A percentile compares a stretch with the other conserved stretches of the same genome.
Evolutionary conservation across 768 basidiomycete genomes (phyloP).

Genomic region (Termitomyces sp.): DNA sequence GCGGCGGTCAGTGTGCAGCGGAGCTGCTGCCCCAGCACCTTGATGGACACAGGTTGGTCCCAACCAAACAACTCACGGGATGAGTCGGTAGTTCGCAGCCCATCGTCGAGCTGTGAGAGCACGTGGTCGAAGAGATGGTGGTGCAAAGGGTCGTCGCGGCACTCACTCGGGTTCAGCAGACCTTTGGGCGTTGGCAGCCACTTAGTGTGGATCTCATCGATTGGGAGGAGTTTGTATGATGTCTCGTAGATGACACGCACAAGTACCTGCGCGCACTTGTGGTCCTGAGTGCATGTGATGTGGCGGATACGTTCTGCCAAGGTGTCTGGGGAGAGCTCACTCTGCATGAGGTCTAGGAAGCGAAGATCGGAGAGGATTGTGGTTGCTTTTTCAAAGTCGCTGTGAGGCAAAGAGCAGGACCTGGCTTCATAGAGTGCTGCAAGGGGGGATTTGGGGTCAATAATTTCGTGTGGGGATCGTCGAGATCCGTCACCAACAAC

Average conservation of each 20-base stretch:
- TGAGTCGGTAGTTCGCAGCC: constrained; percentile 19
- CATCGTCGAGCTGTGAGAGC: constrained; percentile 24
- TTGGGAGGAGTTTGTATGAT: constrained; percentile 5
- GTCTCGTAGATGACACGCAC: constrained; percentile 18
- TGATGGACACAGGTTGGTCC: constrained; percentile 28
- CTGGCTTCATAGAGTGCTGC: constrained; percentile 20
- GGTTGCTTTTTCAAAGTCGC: neutral
- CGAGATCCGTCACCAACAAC: constrained; percentile 13
- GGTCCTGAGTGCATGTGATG: constrained; percentile 15
- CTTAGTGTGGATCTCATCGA: constrained; percentile 3
- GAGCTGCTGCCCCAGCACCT: constrained; percentile 30
- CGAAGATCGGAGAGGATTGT: constrained; percentile 15
- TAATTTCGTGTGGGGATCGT: constrained; percentile 18
- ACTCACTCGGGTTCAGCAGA: constrained; percentile 22
- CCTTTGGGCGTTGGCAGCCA: constrained; percentile 38
- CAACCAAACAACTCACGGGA: constrained; percentile 32
- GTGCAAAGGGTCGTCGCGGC: constrained; percentile 22
- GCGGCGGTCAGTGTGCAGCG: neutral
- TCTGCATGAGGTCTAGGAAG: constrained; percentile 23
- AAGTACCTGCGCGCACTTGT: constrained; percentile 16
- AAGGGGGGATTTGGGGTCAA: constrained; percentile 29
- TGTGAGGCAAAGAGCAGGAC: constrained; percentile 11
- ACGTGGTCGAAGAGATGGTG: constrained; percentile 35
- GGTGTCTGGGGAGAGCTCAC: constrained; percentile 23
- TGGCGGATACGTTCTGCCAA: constrained; percentile 30